Evolutionary conservation across 2,329 filamentous ascomycete genomes (phyloP), one percentile per base, ranked within the genome.

Genomic region (Teratosphaeria pseudoeucalypti): DNA sequence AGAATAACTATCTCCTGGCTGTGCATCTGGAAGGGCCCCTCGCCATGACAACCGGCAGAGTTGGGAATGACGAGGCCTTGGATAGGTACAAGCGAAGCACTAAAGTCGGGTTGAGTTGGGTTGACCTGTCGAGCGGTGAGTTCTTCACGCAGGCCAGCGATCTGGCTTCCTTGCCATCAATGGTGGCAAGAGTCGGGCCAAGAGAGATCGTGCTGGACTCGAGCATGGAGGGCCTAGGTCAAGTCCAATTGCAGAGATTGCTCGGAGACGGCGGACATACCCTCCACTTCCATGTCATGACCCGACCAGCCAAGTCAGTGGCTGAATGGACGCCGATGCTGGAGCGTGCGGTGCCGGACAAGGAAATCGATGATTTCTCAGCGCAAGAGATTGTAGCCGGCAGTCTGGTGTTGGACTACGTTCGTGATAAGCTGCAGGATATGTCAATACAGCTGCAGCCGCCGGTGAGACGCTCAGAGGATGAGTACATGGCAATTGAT

Each of bases 101-200:
- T 3, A 73, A 75, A 57, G 77, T 95, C 59, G 94, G 94, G 2
- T 77, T 99, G 56, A 89, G 94, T 49, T 99, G 94, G 94, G 78
- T 97, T 54, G 94, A 99, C 74, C 77, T 97, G 29, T 96, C 94
- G 9, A 99, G 94, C 2, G 94, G 94, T 14, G 89, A 92, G 67
- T 99, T 99, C 74, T 90, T 86, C 68, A 96, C 91, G 0, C 91
- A 97, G 70, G 79, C 78, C 19, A 86, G 88, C 0, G 85, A 86
- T 23, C 74, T 92, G 7, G 78, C 82, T 56, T 85, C 86, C 58
- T 76, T 99, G 4, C 81, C 89, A n/a, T 90, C 92, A 10, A 85
- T 88, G 23, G 78, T 97, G 56, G 88, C 92, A 32, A 85, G 92
- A 29, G 87, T 97, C 63, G 84, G 85, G 19, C 91, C 94, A 1